Conservation (phyloP, 106 monocot genomes). For the Dendrobium catenatum region DNA sequence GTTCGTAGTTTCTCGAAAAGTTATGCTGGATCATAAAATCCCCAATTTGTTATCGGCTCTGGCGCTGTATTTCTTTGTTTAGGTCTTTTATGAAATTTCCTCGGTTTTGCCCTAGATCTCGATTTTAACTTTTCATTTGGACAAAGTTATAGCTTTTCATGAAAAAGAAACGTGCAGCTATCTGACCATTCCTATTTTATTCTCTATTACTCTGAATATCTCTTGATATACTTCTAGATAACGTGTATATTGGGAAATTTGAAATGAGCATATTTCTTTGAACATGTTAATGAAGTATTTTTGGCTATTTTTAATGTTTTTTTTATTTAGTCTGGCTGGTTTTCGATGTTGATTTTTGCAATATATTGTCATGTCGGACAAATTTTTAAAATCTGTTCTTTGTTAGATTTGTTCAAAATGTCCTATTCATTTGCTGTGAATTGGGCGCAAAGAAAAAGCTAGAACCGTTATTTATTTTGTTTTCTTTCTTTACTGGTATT, state of each 20-base stretch:
- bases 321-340: background rate
- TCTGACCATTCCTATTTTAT: background rate
- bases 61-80: background rate
- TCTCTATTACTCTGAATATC: background rate
- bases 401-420: background rate
- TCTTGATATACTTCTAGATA: constrained; percentile 1
- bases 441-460: background rate
- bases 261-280: background rate
- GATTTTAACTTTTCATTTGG: background rate
- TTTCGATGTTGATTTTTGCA: background rate
- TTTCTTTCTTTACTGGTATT: background rate
- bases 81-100: background rate
- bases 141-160: background rate
- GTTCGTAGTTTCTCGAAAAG: background rate
- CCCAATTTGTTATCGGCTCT: background rate
- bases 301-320: background rate
- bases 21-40: background rate
- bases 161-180: background rate
- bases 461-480: background rate
- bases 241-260: background rate
- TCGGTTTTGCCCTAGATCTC: background rate
- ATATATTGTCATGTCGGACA: background rate
- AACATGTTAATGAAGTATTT: background rate
- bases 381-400: background rate
- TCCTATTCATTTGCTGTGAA: background rate